Evolutionary conservation across 2,329 filamentous ascomycete genomes (phyloP), one percentile per base, ranked within the genome.

Genomic region (Botryosphaeria dothidea): DNA sequence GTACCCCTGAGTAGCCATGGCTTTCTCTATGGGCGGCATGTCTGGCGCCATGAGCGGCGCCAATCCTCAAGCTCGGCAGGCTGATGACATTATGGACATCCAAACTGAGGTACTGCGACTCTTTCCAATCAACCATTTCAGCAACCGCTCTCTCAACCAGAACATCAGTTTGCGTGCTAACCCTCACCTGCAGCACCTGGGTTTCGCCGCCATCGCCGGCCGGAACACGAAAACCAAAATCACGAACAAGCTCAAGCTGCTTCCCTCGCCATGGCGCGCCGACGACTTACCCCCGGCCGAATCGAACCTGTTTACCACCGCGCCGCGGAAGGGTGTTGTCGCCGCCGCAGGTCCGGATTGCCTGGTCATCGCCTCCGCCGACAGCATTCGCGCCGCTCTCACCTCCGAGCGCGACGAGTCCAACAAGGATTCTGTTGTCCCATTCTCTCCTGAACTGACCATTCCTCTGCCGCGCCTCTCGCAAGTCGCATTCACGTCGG

Each of bases 311-410:
- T 83, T 99, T 67, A 91, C 90, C 74, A 86, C 98, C 69, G 93
- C 94, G 63, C 89, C 92, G 34, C 86, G 84, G 67, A 89, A 88
- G 77, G 92, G 92, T 45, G 84, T 99, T 23, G 83, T 97, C 63
- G 94, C 94, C 31, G 93, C 95, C 69, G 76, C 75, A 49, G 95
- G 95, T 72, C 92, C 97, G 84, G 98, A 92, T 85, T 92, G 97
- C 83, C 92, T 93, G 77, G 84, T 91, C 71, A 83, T 98, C 74
- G 92, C 95, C 62, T 92, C 94, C 67, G 73, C 86, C 71, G 98
- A 99, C 82, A 92, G 90, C 72, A 84, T 98, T 71, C 94, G 94
- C 34, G 74, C 75, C 74, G 85, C 98, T 73, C 89, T 98, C 66
- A 93, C 97, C 88, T 96, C 94, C 78, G 95, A 98, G 65, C 77